These are phyloP conservation scores for Reutealis trisperma DNA, from an alignment of 345 rosid species.

Conservation along the genomic window DNA sequence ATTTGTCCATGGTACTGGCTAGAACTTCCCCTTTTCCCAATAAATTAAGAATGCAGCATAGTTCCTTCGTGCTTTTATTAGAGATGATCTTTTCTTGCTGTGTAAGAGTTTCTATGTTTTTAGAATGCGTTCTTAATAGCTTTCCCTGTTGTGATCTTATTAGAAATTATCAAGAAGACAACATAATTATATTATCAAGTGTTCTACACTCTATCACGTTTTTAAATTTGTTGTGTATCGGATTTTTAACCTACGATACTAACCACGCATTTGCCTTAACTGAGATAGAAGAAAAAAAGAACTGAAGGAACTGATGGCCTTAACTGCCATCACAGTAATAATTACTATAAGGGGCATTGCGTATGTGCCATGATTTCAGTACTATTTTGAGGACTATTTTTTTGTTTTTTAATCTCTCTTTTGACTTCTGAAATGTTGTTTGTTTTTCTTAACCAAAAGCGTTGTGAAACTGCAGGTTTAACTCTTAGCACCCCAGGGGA, in stretches of 20 bases:
- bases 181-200: neutral
- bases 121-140: neutral
- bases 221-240: too few species aligned
- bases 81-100: neutral
- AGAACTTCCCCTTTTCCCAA: neutral
- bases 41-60: neutral
- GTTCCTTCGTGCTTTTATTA: neutral
- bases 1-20: neutral
- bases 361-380: too few species aligned
- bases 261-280: too few species aligned
- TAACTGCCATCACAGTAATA: too few species aligned
- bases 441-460: neutral
- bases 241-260: too few species aligned
- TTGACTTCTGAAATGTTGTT: conserved; percentile 7
- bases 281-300: too few species aligned
- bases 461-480: conserved; percentile 55
- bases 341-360: too few species aligned
- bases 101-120: neutral
- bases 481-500: conserved; percentile 86
- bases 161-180: neutral
- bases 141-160: neutral
- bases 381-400: too few species aligned
- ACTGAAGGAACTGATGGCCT: too few species aligned
- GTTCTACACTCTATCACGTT: neutral
- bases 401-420: too few species aligned